A percentile compares a stretch with the other conserved stretches of the same genome.
Conservation (phyloP, 2,329 filamentous ascomycete genomes). For the Diaporthe citri region DNA sequence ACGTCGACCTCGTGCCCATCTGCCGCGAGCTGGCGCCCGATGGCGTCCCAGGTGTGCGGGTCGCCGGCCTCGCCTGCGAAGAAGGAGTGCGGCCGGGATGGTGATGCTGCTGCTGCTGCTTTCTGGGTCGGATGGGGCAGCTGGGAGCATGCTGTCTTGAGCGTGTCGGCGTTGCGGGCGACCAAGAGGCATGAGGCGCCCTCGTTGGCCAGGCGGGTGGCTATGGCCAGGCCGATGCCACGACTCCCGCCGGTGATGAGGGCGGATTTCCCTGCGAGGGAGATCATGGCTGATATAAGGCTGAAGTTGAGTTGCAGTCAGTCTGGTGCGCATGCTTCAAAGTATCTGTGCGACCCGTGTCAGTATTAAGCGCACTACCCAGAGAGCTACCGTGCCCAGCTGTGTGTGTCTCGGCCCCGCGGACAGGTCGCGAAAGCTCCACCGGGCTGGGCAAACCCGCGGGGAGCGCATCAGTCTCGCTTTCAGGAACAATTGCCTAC, state of each 20-base stretch:
- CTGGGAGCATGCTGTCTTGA: constrained; percentile 51
- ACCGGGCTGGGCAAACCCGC: constrained; percentile 29
- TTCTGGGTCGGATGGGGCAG: constrained; percentile 48
- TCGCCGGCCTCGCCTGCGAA: constrained; percentile 44
- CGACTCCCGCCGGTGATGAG: constrained; percentile 79
- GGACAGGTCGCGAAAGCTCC: constrained; percentile 10
- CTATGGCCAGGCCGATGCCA: constrained; percentile 78
- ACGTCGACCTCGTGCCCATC: constrained; percentile 57
- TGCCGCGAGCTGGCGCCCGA: constrained; percentile 24
- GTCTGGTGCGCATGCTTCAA: background rate
- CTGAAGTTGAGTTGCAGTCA: constrained; percentile 11
- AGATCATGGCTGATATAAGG: constrained; percentile 46
- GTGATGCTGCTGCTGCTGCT: background rate
- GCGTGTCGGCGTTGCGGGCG: constrained; percentile 65
- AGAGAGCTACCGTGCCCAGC: background rate
- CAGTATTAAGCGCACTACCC: background rate
- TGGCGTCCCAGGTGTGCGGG: constrained; percentile 40
- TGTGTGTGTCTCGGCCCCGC: background rate
- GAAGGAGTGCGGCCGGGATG: constrained; percentile 30
- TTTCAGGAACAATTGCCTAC: constrained; percentile 5
- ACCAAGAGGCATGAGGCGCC: constrained; percentile 73
- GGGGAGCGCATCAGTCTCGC: constrained; percentile 13
- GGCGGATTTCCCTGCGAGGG: constrained; percentile 62
- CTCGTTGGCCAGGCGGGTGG: constrained; percentile 72
- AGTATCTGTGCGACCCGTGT: background rate